Conservation (phyloP, 176 grass and related monocot genomes). For the Aegilops speltoides region DNA sequence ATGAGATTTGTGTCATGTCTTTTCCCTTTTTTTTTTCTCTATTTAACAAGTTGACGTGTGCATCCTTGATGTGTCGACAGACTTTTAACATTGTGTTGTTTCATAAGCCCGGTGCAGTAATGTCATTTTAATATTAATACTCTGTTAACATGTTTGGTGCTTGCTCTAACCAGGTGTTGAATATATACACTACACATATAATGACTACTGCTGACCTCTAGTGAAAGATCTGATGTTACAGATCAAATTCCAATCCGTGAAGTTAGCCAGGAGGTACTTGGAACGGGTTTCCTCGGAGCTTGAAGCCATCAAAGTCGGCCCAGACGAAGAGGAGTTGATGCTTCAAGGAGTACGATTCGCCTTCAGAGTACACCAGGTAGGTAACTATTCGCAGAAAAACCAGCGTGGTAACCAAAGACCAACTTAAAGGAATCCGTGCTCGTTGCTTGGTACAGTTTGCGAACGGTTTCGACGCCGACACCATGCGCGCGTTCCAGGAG, state of each 20-base stretch:
- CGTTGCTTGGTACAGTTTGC: constrained; percentile 62
- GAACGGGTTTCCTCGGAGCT: constrained; percentile 89
- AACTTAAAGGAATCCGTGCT: not conserved
- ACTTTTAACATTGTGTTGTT: too few species aligned
- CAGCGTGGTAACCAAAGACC: not conserved
- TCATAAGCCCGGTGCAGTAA: too few species aligned
- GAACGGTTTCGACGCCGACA: constrained; percentile 86
- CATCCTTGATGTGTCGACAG: too few species aligned
- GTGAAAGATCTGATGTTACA: constrained; percentile 26
- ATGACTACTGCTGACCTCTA: not conserved
- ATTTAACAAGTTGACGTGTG: too few species aligned
- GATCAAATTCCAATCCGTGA: constrained; percentile 92
- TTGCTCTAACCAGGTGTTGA: not conserved
- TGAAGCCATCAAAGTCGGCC: constrained; percentile 52
- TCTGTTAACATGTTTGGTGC: not conserved
- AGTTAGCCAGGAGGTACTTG: constrained; percentile 85
- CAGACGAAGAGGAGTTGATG: constrained; percentile 93
- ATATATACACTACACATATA: not conserved
- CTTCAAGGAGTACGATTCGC: constrained; percentile 94
- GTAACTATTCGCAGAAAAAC: not conserved
- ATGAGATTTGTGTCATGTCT: too few species aligned
- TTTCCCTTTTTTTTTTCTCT: too few species aligned
- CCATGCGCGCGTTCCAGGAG: constrained; percentile 94
- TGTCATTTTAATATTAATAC: too few species aligned
- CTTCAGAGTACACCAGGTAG: constrained; percentile 97